These are phyloP conservation scores for Ballota nigra DNA, from an alignment of 257 asterid species.

Conservation along the genomic window DNA sequence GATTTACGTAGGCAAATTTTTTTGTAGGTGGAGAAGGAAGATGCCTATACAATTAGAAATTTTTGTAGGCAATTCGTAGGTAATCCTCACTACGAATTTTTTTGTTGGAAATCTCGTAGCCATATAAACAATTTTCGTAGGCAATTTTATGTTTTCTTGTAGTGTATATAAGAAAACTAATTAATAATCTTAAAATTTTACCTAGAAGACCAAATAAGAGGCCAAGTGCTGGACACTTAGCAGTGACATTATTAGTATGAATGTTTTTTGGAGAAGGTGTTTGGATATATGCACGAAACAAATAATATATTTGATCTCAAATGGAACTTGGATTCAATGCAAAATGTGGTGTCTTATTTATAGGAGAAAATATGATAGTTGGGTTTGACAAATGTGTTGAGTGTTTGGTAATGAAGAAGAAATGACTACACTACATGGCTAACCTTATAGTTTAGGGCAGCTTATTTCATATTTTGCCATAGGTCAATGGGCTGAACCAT, in stretches of 20 bases:
- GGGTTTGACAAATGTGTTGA: conserved; percentile 4
- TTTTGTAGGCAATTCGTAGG: no score
- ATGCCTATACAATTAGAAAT: no score
- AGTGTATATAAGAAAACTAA: not conserved
- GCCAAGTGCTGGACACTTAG: conserved; percentile 40
- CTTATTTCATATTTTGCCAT: not conserved
- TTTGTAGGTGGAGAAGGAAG: no score
- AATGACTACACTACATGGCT: conserved; percentile 17
- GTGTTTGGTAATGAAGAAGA: conserved; percentile 15
- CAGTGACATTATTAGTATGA: conserved; percentile 26
- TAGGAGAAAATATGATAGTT: conserved; percentile 11
- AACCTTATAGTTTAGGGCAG: conserved; percentile 20
- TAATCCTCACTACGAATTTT: no score
- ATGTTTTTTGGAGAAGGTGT: not conserved
- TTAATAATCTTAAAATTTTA: conserved; percentile 9
- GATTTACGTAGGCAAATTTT: no score
- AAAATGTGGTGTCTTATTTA: conserved; percentile 13
- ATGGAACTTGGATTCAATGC: conserved; percentile 19
- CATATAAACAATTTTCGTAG: no score
- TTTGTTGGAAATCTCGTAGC: no score
- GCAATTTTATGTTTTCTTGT: no score
- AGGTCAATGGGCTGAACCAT: no score
- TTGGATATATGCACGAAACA: not conserved
- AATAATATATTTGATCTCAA: conserved; percentile 8
- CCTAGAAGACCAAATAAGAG: conserved; percentile 60